phyloP scores from a whole-genome alignment of 2,329 filamentous ascomycete genomes.

The Clonostachys byssicola region DNA sequence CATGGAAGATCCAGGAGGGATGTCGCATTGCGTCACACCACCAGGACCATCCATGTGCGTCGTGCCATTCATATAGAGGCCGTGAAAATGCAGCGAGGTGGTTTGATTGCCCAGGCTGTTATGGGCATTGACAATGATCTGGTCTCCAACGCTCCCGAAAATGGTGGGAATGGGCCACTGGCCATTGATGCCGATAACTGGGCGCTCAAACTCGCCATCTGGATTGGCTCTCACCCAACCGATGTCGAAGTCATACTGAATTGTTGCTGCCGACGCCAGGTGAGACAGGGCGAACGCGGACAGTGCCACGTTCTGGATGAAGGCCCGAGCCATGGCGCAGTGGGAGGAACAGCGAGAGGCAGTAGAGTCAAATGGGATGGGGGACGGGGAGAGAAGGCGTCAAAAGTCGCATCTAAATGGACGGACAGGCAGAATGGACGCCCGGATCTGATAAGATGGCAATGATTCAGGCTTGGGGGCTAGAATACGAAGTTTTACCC shows the following conservation, averaged over 20 bases:
- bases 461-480: no score
- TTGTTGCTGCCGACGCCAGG: conserved; percentile 26
- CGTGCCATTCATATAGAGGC: conserved; percentile 64
- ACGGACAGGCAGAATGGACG: no score
- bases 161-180: conserved; percentile 70
- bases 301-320: no score
- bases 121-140: conserved; percentile 50
- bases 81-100: conserved; percentile 68
- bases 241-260: conserved; percentile 63
- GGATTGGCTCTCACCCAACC: conserved; percentile 70
- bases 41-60: conserved; percentile 68
- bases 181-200: conserved; percentile 71
- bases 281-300: no score
- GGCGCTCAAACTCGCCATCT: conserved; percentile 58
- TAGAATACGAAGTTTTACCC: no score
- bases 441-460: no score
- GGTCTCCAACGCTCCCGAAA: conserved; percentile 57
- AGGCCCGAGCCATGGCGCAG: no score
- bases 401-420: no score
- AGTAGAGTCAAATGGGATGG: no score
- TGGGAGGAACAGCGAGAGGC: no score
- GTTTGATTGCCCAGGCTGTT: conserved; percentile 54
- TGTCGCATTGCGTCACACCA: conserved; percentile 63
- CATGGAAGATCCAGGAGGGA: conserved; percentile 60
- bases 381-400: no score